These are phyloP conservation scores for Tuber umbilicatum DNA, from an alignment of 495 filamentous ascomycete species.

Conservation along the genomic window DNA sequence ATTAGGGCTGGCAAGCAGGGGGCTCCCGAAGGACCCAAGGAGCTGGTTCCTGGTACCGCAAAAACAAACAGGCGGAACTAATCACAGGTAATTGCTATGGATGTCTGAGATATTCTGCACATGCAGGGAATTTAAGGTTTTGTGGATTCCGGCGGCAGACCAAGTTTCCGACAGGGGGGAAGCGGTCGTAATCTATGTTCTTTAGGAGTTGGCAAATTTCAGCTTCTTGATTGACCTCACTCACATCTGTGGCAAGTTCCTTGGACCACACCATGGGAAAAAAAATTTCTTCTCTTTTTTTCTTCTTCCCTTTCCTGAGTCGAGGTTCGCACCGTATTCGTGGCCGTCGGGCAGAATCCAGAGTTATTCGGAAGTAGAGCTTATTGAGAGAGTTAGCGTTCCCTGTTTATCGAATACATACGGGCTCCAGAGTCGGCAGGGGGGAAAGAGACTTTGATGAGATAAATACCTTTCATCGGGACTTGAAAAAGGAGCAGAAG, in stretches of 20 bases:
- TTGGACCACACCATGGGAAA: neutral
- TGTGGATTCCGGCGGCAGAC: neutral
- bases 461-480: neutral
- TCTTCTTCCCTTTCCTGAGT: neutral
- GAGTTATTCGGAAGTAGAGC: neutral
- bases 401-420: neutral
- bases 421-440: neutral
- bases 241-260: neutral
- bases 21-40: neutral
- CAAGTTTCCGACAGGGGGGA: neutral
- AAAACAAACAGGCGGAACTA: neutral
- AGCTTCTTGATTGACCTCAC: neutral
- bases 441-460: neutral
- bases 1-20: neutral
- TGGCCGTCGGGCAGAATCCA: neutral
- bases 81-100: neutral
- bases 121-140: constrained; percentile 1
- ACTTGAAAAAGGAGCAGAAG: neutral
- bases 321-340: neutral
- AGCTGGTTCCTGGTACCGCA: neutral
- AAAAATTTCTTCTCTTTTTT: neutral
- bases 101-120: neutral
- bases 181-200: neutral
- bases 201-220: neutral
- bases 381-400: neutral